Conservation (phyloP, 2,329 filamentous ascomycete species). For the Cladophialophora immunda region DNA sequence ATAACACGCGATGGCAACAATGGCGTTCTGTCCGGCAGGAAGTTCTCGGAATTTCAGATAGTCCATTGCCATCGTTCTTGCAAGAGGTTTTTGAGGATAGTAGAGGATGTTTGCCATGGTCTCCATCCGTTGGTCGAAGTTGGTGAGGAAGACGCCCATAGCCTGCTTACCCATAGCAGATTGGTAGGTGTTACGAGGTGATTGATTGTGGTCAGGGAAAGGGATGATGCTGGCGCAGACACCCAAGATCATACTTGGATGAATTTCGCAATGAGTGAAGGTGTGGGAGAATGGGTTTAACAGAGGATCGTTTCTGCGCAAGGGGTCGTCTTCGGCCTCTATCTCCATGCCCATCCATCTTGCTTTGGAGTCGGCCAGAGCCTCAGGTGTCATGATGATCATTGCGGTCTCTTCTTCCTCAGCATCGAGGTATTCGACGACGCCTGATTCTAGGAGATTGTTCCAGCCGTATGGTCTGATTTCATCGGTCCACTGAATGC, state of each 20-base stretch:
- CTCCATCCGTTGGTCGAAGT: constrained; percentile 96
- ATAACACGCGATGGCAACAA: constrained; percentile 96
- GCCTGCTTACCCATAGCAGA: constrained; percentile 99
- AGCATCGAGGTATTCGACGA: constrained; percentile 94
- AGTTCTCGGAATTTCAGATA: constrained; percentile 98
- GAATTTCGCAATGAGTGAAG: constrained; percentile 98
- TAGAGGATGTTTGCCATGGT: constrained; percentile 99
- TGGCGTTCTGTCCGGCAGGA: constrained; percentile 96
- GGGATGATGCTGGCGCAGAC: constrained; percentile 99
- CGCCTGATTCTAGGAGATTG: constrained; percentile 81
- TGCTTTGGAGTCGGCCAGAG: constrained; percentile 79
- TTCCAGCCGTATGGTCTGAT: constrained; percentile 84
- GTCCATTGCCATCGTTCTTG: constrained; percentile 97
- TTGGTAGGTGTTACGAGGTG: constrained; percentile 98
- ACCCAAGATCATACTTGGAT: constrained; percentile 97
- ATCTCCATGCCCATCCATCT: constrained; percentile 72
- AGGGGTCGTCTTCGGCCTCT: constrained; percentile 75
- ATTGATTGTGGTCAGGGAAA: constrained; percentile 98
- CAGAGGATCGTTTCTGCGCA: constrained; percentile 86
- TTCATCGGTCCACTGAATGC: constrained; percentile 45
- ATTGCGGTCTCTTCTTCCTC: constrained; percentile 99
- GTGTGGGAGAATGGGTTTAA: constrained; percentile 87
- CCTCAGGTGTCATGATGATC: constrained; percentile 99
- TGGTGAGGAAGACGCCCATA: constrained; percentile 98
- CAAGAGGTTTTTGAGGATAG: constrained; percentile 96